Evolutionary conservation across 1,284 basidiomycete genomes (phyloP), one percentile per base, ranked within the genome.

Genomic region (Coniferiporia sulphurascens): DNA sequence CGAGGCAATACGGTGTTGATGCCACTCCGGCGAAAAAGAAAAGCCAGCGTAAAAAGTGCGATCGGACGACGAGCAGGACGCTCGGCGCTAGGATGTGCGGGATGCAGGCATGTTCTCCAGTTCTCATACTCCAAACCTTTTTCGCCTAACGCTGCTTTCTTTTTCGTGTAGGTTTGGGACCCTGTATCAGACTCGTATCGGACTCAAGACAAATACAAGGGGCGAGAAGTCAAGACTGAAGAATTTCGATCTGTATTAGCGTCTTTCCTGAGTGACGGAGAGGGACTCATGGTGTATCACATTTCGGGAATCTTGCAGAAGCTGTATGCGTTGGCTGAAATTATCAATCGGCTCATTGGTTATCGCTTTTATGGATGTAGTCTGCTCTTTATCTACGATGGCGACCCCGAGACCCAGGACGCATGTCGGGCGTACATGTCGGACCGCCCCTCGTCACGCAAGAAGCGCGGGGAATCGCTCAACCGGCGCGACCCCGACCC

Each of bases 341-440:
- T 98, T 74, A 82, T 98, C 67, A 82, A 87, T 68, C 84, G 88
- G 4, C 77, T 99, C 58, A 87, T 89, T 65, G 93, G 97, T 8
- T 99, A 94, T 74, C 85, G 96, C 41, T 99, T 99, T 74, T 99
- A 99, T 70, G 97, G 97, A 21, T 98, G 95, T 74, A 95, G 92
- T 66, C 81, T 99, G 53, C 84, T 99, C 60, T 85, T 99, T 69
- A 97, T 99, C 72, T 99, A 99, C 72, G 97, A 99, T 70, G 97
- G 97, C 52, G 95, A 98, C 70, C 79, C 79, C 52, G 89, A 93
- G 64, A 83, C 86, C 1, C 97, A 98, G 72, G 85, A 89, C 64
- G 78, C 76, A n/a, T 86, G 87, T 68, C 77, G 83, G 27, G 71
- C 79, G 8, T 81, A 78, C 43, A 78, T 80, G 8, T 74, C 82